Percentiles rank a stretch among this genome's conserved stretches.
Evolutionary conservation across 169 alveolate genomes (phyloP).

Genomic region (Besnoitia besnoiti): DNA sequence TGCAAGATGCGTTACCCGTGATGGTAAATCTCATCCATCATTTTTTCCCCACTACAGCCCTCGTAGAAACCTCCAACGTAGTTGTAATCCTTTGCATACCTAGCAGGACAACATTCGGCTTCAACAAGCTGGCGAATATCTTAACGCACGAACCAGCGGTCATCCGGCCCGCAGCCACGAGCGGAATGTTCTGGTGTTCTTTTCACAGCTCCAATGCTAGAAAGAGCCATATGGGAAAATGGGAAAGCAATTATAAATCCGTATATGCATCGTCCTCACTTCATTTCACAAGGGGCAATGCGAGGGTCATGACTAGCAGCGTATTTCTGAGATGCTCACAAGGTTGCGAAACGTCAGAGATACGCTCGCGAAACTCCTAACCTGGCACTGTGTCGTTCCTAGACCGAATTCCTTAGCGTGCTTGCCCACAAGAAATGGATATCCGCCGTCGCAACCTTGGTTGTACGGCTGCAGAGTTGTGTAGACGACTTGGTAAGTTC

Average conservation of each 20-base stretch:
- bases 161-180: slow-evolving; percentile 52
- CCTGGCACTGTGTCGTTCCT: slow-evolving; percentile 70
- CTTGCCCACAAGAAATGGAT: slow-evolving; percentile 89
- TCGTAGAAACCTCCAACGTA: slow-evolving; percentile 80
- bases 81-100: slow-evolving; percentile 77
- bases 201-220: slow-evolving; percentile 24
- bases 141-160: slow-evolving; percentile 20
- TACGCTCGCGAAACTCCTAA: neutral
- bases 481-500: neutral
- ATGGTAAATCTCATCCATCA: slow-evolving; percentile 73
- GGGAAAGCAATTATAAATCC: neutral
- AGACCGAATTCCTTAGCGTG: slow-evolving; percentile 86
- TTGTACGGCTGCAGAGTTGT: slow-evolving; percentile 74
- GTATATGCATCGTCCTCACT: slow-evolving; percentile 4
- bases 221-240: neutral
- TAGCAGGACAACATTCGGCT: neutral
- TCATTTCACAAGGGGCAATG: slow-evolving; percentile 55
- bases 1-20: slow-evolving; percentile 41
- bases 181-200: slow-evolving; percentile 34
- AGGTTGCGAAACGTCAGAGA: neutral
- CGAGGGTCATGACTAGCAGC: slow-evolving; percentile 28
- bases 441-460: slow-evolving; percentile 93
- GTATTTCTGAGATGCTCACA: neutral
- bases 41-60: slow-evolving; percentile 73
- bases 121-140: neutral